Base-by-base conservation (phyloP, 495 filamentous ascomycete genomes). In the Neurospora terricola region DNA sequence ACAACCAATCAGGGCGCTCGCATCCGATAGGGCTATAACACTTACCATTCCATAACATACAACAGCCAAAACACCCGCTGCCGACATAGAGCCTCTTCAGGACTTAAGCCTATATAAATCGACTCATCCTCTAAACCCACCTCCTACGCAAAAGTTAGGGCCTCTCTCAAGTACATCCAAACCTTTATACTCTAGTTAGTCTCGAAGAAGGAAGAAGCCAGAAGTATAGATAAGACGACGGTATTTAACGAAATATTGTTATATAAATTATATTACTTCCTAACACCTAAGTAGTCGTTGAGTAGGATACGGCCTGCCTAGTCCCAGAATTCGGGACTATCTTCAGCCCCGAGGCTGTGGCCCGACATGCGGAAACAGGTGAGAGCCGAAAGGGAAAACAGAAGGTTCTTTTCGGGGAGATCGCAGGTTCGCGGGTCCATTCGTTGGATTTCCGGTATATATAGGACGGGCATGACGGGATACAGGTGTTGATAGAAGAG, bases 21-120 rank as follows among this genome's bases (percentile, higher is more conserved):
- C n/a, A n/a, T n/a, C n/a, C n/a, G n/a, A n/a, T n/a, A n/a, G n/a
- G n/a, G n/a, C n/a, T n/a, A n/a, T n/a, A n/a, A n/a, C n/a, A 84
- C 83, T 45, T 34, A 76, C 74, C 88, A 84, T 78, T 90, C 88
- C 18, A 87, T 87, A 48, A 91, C 84, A 74, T 90, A 91, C 8
- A 90, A 77, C 54, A 89, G 79, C 89, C 89, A 92, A 75, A 91
- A 92, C 0, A 90, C 80, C 34, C 89, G 81, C 45, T 88, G 81
- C 38, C 83, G 84, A 70, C 86, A 85, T 48, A 88, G 83, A 0
- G 81, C 83, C 59, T 90, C 88, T 11, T 84, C 80, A 1, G 79
- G 74, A 38, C 75, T 76, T 7, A 87, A 72, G 7, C 81, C 82
- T 10, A 77, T 72, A 77, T 89, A 90, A 1, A 82, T 84, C 0